Base-by-base conservation (phyloP, 805 yeast species). In the Saccharomycopsis fodiens region DNA sequence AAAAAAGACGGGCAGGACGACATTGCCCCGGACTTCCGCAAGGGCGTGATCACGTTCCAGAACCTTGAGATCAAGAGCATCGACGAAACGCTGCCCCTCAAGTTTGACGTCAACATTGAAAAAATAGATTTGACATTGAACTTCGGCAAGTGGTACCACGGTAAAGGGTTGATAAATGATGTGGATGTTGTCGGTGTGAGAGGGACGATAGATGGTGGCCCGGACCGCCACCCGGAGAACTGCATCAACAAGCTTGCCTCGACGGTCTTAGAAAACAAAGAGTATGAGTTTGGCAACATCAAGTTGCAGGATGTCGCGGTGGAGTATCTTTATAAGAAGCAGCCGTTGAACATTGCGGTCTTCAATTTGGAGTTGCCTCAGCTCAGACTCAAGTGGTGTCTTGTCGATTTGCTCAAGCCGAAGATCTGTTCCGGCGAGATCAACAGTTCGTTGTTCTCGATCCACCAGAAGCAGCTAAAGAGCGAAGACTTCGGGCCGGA, bases 71-170 rank as follows among this genome's bases (percentile, higher is more conserved):
- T 48, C 7, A 22, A 27, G 10, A 38, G 19, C 15, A 22, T 39
- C 6, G 36, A 39, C 19, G 22, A 35, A 3, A 4, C 17, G 3
- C 17, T 29, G 38, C 16, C 21, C 5, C 30, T 87, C 55, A 81
- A 82, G 57, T 82, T 85, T 59, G 93, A 86, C 57, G 62, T 93
- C 34, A 78, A 83, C 1, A 77, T 91, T 17, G 95, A 89, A 48
- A 82, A 82, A 49, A 76, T 89, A 12, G 82, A 82, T 48, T 72
- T 93, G 13, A 81, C 94, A 1, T 66, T 91, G 16, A 83, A 94
- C 7, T 76, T 93, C 55, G 69, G 73, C 45, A 85, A 87, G 57
- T 91, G 97, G 96, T 69, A 91, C 48, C 74, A 82, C 50, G 94
- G 96, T 0, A 73, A 76, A 36, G 98, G 98, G 1, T 75, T 91